A percentile compares a stretch with the other conserved stretches of the same genome.
Conservation (phyloP, 2,329 filamentous ascomycete species). For the Xylaria sp. region DNA sequence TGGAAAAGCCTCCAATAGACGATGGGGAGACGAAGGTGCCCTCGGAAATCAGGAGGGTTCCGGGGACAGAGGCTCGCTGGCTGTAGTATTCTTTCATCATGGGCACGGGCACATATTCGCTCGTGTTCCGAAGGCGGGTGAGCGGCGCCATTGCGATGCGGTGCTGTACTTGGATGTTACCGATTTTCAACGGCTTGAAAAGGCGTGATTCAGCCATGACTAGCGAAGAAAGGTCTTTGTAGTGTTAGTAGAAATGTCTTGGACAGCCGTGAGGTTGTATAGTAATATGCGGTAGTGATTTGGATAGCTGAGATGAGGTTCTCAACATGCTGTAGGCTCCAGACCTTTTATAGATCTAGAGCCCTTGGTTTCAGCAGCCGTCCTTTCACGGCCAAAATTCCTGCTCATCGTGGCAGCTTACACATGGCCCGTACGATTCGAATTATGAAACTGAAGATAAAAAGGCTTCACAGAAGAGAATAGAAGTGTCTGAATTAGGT, state of each 20-base stretch:
- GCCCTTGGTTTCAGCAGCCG: too few species aligned
- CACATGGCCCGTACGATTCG: not conserved
- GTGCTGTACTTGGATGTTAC: conserved; percentile 34
- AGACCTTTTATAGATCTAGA: conserved; percentile 4
- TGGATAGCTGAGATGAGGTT: not conserved
- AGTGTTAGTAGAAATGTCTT: not conserved
- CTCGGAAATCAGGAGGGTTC: conserved; percentile 59
- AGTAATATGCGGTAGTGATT: not conserved
- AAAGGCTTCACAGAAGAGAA: not conserved
- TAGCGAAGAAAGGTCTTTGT: not conserved
- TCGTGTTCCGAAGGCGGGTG: conserved; percentile 55
- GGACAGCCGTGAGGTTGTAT: too few species aligned
- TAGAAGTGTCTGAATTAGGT: conserved; percentile 1
- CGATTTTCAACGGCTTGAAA: conserved; percentile 36
- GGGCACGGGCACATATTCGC: conserved; percentile 47
- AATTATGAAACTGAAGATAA: not conserved
- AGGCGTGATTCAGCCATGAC: conserved; percentile 32
- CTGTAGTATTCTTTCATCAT: conserved; percentile 43
- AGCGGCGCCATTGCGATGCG: conserved; percentile 52
- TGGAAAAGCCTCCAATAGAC: conserved; percentile 49
- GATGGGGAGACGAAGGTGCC: conserved; percentile 56
- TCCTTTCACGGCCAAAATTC: not conserved
- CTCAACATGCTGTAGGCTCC: not conserved
- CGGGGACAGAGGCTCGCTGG: conserved; percentile 37
- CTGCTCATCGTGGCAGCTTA: conserved; percentile 6